These are phyloP conservation scores for Clonostachys sp. DNA, from an alignment of 2,329 filamentous ascomycete genomes.

Conservation along the genomic window DNA sequence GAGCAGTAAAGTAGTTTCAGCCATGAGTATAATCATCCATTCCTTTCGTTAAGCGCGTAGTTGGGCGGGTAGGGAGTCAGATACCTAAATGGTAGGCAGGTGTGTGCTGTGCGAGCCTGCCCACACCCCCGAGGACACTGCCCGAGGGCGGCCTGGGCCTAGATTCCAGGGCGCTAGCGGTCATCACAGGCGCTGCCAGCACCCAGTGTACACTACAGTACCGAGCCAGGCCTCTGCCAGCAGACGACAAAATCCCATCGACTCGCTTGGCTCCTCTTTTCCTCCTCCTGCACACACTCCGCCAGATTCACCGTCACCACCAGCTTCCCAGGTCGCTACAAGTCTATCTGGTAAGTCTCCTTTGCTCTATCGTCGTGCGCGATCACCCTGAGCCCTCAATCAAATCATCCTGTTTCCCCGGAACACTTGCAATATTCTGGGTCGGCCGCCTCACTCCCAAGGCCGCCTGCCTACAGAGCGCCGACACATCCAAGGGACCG, in stretches of 20 bases:
- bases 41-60: too few species aligned
- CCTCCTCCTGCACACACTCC: slow-evolving; percentile 31
- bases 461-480: neutral
- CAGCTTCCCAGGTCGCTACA: slow-evolving; percentile 22
- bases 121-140: too few species aligned
- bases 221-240: too few species aligned
- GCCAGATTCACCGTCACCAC: slow-evolving; percentile 25
- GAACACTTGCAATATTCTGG: slow-evolving; percentile 1
- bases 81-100: too few species aligned
- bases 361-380: slow-evolving; percentile 25
- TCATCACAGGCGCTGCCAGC: too few species aligned
- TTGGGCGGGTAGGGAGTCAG: too few species aligned
- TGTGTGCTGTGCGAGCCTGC: too few species aligned
- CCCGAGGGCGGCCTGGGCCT: too few species aligned
- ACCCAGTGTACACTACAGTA: too few species aligned
- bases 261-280: slow-evolving; percentile 37
- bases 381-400: slow-evolving; percentile 22
- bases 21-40: too few species aligned
- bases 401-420: slow-evolving; percentile 9
- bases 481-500: neutral
- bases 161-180: too few species aligned
- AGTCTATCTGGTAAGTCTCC: slow-evolving; percentile 30
- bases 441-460: neutral
- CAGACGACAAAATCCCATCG: slow-evolving; percentile 31
- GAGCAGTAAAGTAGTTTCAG: too few species aligned